phyloP scores from a whole-genome alignment of 2,329 filamentous ascomycete species.

The Pseudogymnoascus sp. region DNA sequence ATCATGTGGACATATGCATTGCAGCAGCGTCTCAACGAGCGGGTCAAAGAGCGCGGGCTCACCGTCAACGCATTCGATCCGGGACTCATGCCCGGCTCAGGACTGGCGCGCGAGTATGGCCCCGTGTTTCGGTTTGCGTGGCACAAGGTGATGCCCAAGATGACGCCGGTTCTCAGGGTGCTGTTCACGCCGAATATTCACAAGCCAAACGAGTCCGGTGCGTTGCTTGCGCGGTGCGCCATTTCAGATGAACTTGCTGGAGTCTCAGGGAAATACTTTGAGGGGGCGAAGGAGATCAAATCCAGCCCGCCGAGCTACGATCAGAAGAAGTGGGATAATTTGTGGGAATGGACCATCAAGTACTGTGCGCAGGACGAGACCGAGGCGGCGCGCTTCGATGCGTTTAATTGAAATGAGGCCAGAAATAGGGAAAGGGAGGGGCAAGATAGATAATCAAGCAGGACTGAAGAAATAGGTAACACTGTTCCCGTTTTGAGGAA shows the following conservation, averaged over 20 bases:
- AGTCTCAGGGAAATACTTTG: constrained; percentile 37
- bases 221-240: constrained; percentile 35
- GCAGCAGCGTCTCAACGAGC: constrained; percentile 28
- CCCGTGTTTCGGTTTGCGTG: constrained; percentile 30
- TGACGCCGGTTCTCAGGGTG: constrained; percentile 31
- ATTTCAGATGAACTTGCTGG: constrained; percentile 28
- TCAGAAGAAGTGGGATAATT: constrained; percentile 40
- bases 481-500: no score
- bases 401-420: neutral
- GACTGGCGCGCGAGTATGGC: constrained; percentile 31
- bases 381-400: constrained; percentile 23
- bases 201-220: constrained; percentile 33
- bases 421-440: neutral
- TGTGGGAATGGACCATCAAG: constrained; percentile 42
- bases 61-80: constrained; percentile 40
- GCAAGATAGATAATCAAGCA: no score
- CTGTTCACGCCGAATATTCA: constrained; percentile 33
- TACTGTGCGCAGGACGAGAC: constrained; percentile 24
- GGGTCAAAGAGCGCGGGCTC: constrained; percentile 24
- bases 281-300: constrained; percentile 33
- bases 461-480: neutral
- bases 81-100: constrained; percentile 42
- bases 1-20: constrained; percentile 44
- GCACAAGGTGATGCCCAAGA: constrained; percentile 29
- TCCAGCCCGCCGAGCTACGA: constrained; percentile 39